phyloP scores from a whole-genome alignment of 129 eudicot genomes.

The Helianthus tuberosus region DNA sequence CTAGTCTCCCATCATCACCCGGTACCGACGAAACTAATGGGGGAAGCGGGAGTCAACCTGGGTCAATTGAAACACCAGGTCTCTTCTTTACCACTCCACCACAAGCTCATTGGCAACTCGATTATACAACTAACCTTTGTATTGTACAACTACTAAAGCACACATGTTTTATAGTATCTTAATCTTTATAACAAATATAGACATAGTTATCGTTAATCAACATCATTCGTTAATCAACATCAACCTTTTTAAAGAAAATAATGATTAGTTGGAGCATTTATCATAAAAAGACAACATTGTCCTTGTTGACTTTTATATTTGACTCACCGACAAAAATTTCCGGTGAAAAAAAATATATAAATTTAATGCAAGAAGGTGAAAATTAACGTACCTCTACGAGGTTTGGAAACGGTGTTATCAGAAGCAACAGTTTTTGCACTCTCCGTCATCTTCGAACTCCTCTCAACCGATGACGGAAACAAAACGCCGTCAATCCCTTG shows the following conservation, averaged over 20 bases:
- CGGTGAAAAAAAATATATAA: background rate
- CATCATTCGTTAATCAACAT: background rate
- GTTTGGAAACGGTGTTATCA: background rate
- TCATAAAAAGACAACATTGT: background rate
- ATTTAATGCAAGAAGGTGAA: background rate
- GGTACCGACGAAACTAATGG: no score
- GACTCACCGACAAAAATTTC: slow-evolving; percentile 6
- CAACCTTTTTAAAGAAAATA: background rate
- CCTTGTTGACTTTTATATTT: background rate
- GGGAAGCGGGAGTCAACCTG: no score
- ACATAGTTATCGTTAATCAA: background rate
- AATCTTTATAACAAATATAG: background rate
- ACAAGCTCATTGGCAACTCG: no score
- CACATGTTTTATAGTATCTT: background rate
- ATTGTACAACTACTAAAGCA: background rate
- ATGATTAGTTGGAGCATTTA: background rate
- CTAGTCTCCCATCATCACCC: no score
- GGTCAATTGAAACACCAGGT: no score
- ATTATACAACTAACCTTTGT: background rate
- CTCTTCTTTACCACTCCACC: no score
- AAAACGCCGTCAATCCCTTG: slow-evolving; percentile 57
- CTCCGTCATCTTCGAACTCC: background rate
- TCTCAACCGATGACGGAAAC: slow-evolving; percentile 34
- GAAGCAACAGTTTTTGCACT: background rate
- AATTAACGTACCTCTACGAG: background rate